Evolutionary conservation across 495 filamentous ascomycete genomes (phyloP).

Genomic region (Penicillium pulvis): DNA sequence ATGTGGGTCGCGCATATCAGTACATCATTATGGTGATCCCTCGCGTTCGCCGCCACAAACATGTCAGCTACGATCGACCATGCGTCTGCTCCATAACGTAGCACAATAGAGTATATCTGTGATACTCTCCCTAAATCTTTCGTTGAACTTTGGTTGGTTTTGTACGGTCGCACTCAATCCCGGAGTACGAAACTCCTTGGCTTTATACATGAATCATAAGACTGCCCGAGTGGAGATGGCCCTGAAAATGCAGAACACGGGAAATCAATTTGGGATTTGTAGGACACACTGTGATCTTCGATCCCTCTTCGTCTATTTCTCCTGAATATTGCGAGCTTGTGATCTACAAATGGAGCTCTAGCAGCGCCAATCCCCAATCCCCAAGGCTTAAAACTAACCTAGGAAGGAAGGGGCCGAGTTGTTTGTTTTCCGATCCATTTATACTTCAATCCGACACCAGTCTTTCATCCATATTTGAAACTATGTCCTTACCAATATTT

Average conservation of each 20-base stretch:
- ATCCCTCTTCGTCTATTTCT: background rate
- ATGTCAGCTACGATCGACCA: background rate
- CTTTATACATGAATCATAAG: too few relatives aligned
- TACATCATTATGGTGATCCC: conserved; percentile 1
- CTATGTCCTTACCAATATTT: too few relatives aligned
- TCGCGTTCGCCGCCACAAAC: conserved; percentile 4
- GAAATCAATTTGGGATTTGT: background rate
- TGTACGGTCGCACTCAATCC: background rate
- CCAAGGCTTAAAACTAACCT: too few relatives aligned
- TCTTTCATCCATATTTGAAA: too few relatives aligned
- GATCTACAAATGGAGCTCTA: background rate
- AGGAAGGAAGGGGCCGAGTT: too few relatives aligned
- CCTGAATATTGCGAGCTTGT: background rate
- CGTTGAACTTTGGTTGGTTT: background rate
- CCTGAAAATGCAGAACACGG: background rate
- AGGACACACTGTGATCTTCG: background rate
- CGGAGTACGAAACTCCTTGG: too few relatives aligned
- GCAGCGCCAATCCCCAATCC: too few relatives aligned
- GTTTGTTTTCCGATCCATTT: too few relatives aligned
- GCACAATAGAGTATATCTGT: background rate
- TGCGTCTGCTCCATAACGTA: background rate
- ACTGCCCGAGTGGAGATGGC: background rate
- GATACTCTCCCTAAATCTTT: background rate
- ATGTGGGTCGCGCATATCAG: conserved; percentile 4
- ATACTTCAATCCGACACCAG: too few relatives aligned